Base-by-base conservation (phyloP, 2,329 filamentous ascomycete genomes). In the Orbilia ellipsospora region DNA sequence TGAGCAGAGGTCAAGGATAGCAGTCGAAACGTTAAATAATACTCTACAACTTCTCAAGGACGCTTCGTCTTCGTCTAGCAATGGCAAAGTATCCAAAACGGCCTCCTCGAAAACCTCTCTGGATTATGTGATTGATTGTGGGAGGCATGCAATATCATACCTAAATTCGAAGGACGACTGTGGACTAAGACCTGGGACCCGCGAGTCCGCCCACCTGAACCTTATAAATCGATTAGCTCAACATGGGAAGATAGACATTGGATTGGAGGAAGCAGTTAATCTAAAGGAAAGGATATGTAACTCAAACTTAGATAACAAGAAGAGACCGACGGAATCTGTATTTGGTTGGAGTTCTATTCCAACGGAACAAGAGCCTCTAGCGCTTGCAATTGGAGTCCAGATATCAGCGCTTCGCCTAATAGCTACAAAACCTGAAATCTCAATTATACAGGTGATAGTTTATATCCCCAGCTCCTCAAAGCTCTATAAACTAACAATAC, bases 1-100 rank as follows among this genome's bases (percentile, higher is more conserved):
- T 36, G 70, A 74, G 31, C 70, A 74, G 31, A 40, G 56, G 26
- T 67, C 70, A n/a, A 67, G 70, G 52, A 74, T 74, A 64, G 70
- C 70, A n/a, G 52, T 74, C 12, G 70, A 74, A 45, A 45, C 63
- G 13, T 44, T 74, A 15, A 74, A 74, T 28, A 74, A 48, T 55
- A 56, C 64, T 1, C 20, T 74, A 16, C 70, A 74, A 16, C 52
- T 74, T 10, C 63, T 74, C 23, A 74, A 74, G 36, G 70, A 74
- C 55, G 70, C 57, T 10, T 44, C 57, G 12, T 48, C 63, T 15
- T 23, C 23, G 3, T 23, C 48, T 13, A 18, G 16, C 18, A 74
- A 40, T 42, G 57, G 63, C 5, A 74, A 74, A 64, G 18, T 55
- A 0, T 45, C 57, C 18, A 74, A 74, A 56, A 12, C 31, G 2